A percentile compares a stretch with the other conserved stretches of the same genome.
Evolutionary conservation across 345 rosid genomes (phyloP).

Genomic region (Mercurialis annua): DNA sequence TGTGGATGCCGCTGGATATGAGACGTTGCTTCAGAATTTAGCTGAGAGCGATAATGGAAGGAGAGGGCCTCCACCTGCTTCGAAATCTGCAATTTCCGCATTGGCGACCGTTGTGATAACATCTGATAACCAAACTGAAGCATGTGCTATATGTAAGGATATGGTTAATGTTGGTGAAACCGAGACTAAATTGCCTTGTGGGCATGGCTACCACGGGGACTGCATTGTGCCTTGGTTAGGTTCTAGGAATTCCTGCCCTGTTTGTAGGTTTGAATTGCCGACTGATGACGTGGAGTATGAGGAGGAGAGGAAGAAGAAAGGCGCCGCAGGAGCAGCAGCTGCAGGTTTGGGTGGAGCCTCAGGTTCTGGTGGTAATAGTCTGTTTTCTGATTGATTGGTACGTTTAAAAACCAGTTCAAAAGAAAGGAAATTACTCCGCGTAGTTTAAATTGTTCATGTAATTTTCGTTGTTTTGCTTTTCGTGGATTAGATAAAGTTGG

Average conservation of each 20-base stretch:
- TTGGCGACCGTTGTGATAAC: conserved; percentile 41
- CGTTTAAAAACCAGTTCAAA: not conserved
- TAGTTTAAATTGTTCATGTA: conserved; percentile 13
- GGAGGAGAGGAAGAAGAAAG: conserved; percentile 48
- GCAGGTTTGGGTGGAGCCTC: conserved; percentile 25
- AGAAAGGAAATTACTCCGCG: not conserved
- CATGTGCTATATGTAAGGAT: conserved; percentile 66
- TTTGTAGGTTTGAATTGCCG: conserved; percentile 41
- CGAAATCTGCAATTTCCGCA: conserved; percentile 41
- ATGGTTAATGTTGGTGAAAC: conserved; percentile 45
- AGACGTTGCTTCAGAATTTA: conserved; percentile 58
- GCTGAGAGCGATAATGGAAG: conserved; percentile 63
- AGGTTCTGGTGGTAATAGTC: conserved; percentile 23
- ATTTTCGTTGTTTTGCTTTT: conserved; percentile 3
- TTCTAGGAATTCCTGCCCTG: conserved; percentile 70
- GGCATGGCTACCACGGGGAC: conserved; percentile 59
- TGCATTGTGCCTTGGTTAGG: conserved; percentile 72
- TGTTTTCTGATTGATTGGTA: conserved; percentile 26
- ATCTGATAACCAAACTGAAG: conserved; percentile 27
- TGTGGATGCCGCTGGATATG: conserved; percentile 58
- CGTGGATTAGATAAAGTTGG: conserved; percentile 8
- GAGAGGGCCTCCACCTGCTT: conserved; percentile 71
- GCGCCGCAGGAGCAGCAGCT: not conserved
- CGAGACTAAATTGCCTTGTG: conserved; percentile 58
- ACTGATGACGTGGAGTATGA: conserved; percentile 60